Percentiles rank a stretch among this genome's conserved stretches.
phyloP scores from a whole-genome alignment of 306 rosid species.

The Glycine tomentella region DNA sequence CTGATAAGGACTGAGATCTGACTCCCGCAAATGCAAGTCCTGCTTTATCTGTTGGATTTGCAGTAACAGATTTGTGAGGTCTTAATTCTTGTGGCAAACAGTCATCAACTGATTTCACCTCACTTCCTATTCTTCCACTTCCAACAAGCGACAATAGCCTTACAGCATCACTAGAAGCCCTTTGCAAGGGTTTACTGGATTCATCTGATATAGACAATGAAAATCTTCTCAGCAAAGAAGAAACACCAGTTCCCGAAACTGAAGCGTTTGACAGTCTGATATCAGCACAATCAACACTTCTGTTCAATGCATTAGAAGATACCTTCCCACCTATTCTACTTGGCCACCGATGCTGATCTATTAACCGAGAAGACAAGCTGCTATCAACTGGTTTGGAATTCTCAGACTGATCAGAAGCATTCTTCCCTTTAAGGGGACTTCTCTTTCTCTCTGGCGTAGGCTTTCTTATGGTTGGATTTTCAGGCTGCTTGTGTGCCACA shows the following conservation, averaged over 20 bases:
- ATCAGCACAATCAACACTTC: constrained; percentile 63
- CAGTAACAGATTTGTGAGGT: constrained; percentile 54
- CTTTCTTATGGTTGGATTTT: constrained; percentile 60
- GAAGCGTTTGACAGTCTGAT: constrained; percentile 50
- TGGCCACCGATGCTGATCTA: constrained; percentile 87
- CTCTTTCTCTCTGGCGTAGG: constrained; percentile 79
- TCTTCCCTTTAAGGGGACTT: constrained; percentile 77
- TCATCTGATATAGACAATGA: constrained; percentile 50
- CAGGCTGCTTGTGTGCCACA: constrained; percentile 66
- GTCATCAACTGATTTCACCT: constrained; percentile 51
- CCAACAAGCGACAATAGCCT: constrained; percentile 51
- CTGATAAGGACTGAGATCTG: constrained; percentile 37
- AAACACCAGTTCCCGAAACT: constrained; percentile 53
- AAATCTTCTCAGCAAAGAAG: constrained; percentile 58
- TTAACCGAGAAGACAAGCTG: constrained; percentile 60
- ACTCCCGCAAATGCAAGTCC: too few relatives aligned
- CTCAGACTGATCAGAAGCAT: constrained; percentile 72
- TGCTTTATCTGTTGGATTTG: constrained; percentile 44
- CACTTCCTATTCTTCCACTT: constrained; percentile 50
- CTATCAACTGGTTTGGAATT: constrained; percentile 79
- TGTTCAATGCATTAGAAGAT: constrained; percentile 56
- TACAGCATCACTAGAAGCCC: constrained; percentile 55
- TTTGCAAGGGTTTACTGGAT: constrained; percentile 59
- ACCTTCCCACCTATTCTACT: constrained; percentile 70
- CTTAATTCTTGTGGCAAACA: constrained; percentile 54